Conservation (phyloP, 768 basidiomycete genomes). For the Boletus subparvulus region DNA sequence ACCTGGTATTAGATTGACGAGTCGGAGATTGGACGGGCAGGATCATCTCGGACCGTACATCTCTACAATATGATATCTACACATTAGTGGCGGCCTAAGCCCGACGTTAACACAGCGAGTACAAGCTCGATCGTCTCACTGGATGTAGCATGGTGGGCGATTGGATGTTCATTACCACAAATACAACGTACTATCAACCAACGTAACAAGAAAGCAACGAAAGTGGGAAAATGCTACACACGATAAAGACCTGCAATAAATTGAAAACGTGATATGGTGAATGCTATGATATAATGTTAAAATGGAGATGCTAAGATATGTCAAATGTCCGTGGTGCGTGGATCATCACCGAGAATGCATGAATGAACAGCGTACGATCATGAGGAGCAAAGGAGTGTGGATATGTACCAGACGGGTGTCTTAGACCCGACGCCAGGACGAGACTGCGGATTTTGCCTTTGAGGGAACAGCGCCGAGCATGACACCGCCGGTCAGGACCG, state of each 20-base stretch:
- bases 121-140: neutral
- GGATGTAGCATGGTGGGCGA: neutral
- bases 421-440: conserved; percentile 63
- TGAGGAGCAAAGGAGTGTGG: conserved; percentile 28
- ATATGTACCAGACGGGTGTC: conserved; percentile 8
- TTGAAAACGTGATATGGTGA: conserved; percentile 25
- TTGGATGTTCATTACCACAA: conserved; percentile 31
- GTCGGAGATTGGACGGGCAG: conserved; percentile 5
- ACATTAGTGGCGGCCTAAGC: too few species aligned
- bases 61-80: neutral
- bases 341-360: conserved; percentile 29
- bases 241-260: conserved; percentile 24
- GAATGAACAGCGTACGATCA: conserved; percentile 26
- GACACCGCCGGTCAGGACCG: conserved; percentile 82
- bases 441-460: conserved; percentile 30
- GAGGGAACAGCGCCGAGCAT: conserved; percentile 66
- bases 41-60: neutral
- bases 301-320: conserved; percentile 34
- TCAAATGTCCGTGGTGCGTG: conserved; percentile 25
- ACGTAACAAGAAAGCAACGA: conserved; percentile 26
- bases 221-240: conserved; percentile 31
- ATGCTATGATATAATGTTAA: conserved; percentile 36
- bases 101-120: neutral
- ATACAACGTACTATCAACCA: conserved; percentile 24
- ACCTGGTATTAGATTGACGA: too few species aligned